Conservation (phyloP, 2,329 filamentous ascomycete genomes). For the Aplosporella prunicola region DNA sequence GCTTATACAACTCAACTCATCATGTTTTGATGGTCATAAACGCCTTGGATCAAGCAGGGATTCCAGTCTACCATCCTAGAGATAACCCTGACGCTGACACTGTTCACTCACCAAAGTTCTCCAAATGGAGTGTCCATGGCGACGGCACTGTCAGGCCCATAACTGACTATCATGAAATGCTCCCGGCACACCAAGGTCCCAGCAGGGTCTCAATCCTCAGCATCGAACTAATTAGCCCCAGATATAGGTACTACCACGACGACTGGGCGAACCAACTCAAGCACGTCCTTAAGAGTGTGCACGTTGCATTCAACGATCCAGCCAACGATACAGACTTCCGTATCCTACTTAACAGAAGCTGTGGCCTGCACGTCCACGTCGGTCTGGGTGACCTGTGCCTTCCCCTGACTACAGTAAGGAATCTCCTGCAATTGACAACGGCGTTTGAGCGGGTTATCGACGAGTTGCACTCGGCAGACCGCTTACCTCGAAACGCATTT, state of each 20-base stretch:
- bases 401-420: conserved; percentile 17
- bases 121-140: neutral
- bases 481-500: neutral
- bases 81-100: neutral
- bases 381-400: conserved; percentile 19
- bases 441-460: conserved; percentile 22
- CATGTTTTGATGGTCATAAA: neutral
- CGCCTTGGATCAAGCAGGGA: neutral
- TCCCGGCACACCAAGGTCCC: neutral
- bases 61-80: neutral
- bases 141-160: neutral
- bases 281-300: neutral
- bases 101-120: too few relatives aligned
- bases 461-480: conserved; percentile 16
- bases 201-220: neutral
- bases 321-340: neutral
- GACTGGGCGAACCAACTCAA: neutral
- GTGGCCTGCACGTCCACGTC: conserved; percentile 24
- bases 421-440: conserved; percentile 18
- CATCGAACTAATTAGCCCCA: neutral
- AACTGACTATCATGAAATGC: too few relatives aligned
- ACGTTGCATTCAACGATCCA: neutral
- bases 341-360: neutral
- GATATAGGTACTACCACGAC: neutral
- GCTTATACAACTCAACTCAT: neutral